Evolutionary conservation across 371 early-diverging fungal species (phyloP).

Genomic region (Amoeboaphelidium occidentale): DNA sequence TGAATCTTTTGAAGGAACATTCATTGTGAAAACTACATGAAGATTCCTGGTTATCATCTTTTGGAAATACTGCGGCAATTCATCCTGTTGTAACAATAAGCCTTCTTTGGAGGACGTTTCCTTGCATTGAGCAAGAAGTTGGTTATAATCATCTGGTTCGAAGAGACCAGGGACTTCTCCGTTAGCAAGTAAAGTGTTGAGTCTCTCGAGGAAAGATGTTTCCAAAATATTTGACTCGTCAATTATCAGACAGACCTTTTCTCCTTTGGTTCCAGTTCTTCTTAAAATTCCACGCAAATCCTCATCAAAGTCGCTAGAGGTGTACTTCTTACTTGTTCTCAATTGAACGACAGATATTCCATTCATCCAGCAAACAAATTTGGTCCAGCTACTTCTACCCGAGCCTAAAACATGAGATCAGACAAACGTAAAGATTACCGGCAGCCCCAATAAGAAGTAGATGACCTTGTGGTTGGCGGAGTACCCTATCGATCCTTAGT

Average conservation of each 20-base stretch:
- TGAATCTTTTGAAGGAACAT: conserved; percentile 71
- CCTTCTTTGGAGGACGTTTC: conserved; percentile 87
- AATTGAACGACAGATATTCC: conserved; percentile 85
- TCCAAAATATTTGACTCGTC: conserved; percentile 93
- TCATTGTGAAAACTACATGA: conserved; percentile 98
- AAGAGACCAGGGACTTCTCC: conserved; percentile 96
- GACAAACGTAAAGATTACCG: too few species aligned
- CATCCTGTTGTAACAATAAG: conserved; percentile 72
- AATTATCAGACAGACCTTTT: conserved; percentile 92
- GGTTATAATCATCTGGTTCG: conserved; percentile 86
- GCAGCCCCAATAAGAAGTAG: conserved; percentile 88
- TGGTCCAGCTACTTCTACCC: conserved; percentile 81
- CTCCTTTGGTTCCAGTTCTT: conserved; percentile 84
- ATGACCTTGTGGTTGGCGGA: conserved; percentile 93
- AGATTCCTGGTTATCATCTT: conserved; percentile 72
- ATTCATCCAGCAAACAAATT: conserved; percentile 98
- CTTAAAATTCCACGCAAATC: conserved; percentile 74
- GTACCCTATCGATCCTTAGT: conserved; percentile 90
- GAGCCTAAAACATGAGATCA: conserved; percentile 30
- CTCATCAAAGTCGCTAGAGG: conserved; percentile 90
- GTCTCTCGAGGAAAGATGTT: conserved; percentile 75
- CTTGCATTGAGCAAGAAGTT: conserved; percentile 84
- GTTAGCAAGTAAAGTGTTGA: conserved; percentile 95
- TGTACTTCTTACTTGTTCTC: conserved; percentile 85
- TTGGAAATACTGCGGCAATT: conserved; percentile 92